Evolutionary conservation across 2,329 filamentous ascomycete genomes (phyloP).

Genomic region (Diaporthe citriasiana): DNA sequence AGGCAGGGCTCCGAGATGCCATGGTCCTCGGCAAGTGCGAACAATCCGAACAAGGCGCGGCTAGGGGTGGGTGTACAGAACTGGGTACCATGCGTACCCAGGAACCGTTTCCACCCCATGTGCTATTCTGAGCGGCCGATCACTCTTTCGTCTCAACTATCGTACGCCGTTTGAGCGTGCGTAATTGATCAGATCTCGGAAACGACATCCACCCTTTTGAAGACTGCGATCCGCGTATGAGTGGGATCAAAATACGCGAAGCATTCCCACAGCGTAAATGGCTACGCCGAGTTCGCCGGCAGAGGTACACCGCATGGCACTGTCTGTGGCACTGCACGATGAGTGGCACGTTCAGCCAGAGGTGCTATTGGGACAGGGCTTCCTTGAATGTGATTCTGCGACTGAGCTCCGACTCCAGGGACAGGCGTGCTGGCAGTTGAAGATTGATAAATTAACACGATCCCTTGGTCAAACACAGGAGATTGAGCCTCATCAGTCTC

Average conservation of each 20-base stretch:
- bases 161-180: slow-evolving; percentile 25
- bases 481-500: slow-evolving; percentile 24
- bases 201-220: slow-evolving; percentile 12
- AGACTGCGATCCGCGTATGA: slow-evolving; percentile 13
- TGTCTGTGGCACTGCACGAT: background rate
- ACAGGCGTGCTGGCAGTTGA: slow-evolving; percentile 13
- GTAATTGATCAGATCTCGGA: slow-evolving; percentile 27
- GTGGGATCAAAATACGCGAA: background rate
- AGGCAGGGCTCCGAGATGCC: slow-evolving; percentile 6
- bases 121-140: slow-evolving; percentile 28
- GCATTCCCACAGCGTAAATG: too few species aligned
- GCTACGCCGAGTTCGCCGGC: background rate
- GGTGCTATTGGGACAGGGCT: slow-evolving; percentile 17
- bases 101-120: slow-evolving; percentile 18
- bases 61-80: slow-evolving; percentile 10
- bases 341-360: slow-evolving; percentile 4
- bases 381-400: slow-evolving; percentile 4
- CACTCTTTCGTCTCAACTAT: slow-evolving; percentile 30
- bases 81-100: background rate
- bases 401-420: background rate
- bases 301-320: background rate
- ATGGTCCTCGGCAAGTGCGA: slow-evolving; percentile 24
- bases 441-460: slow-evolving; percentile 22
- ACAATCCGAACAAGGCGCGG: slow-evolving; percentile 29
- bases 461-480: slow-evolving; percentile 32